phyloP scores from a whole-genome alignment of 352 stramenopile genomes.

The Saprolegnia parasitica region DNA sequence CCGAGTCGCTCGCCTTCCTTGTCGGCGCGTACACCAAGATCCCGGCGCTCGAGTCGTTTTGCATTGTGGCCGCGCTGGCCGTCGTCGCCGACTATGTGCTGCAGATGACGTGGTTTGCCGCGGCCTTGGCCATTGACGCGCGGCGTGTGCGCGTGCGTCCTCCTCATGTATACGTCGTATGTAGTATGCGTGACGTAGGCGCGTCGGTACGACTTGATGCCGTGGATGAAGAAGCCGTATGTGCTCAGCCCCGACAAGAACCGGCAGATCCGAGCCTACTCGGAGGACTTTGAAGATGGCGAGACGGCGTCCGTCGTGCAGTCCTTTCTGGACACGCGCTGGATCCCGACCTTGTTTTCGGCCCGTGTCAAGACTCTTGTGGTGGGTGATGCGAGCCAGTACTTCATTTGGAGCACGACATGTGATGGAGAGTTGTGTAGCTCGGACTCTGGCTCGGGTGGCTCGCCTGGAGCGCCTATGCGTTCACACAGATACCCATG shows the following conservation, averaged over 20 bases:
- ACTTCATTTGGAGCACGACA: too few relatives aligned
- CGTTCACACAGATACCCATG: slow-evolving; percentile 59
- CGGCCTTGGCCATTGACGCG: slow-evolving; percentile 70
- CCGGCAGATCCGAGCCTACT: slow-evolving; percentile 31
- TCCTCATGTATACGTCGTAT: neutral
- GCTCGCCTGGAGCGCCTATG: slow-evolving; percentile 43
- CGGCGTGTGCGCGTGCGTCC: slow-evolving; percentile 42
- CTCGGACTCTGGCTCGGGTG: slow-evolving; percentile 30
- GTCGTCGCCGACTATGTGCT: slow-evolving; percentile 75
- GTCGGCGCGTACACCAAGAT: slow-evolving; percentile 83
- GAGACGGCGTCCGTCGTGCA: slow-evolving; percentile 37
- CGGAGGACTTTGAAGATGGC: slow-evolving; percentile 19
- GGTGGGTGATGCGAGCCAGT: too few relatives aligned
- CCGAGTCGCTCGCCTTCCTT: slow-evolving; percentile 75
- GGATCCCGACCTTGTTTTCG: slow-evolving; percentile 56
- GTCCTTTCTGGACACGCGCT: slow-evolving; percentile 58
- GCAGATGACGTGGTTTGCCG: slow-evolving; percentile 86
- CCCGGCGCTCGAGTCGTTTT: slow-evolving; percentile 83
- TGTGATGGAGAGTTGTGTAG: slow-evolving; percentile 37
- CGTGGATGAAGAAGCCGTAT: slow-evolving; percentile 53
- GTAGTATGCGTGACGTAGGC: slow-evolving; percentile 28
- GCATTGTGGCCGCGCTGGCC: slow-evolving; percentile 72
- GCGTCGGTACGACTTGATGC: slow-evolving; percentile 66
- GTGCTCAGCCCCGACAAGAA: slow-evolving; percentile 40
- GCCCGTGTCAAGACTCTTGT: slow-evolving; percentile 58